Evolutionary conservation across 106 monocot genomes (phyloP).

Genomic region (Allium cepa): DNA sequence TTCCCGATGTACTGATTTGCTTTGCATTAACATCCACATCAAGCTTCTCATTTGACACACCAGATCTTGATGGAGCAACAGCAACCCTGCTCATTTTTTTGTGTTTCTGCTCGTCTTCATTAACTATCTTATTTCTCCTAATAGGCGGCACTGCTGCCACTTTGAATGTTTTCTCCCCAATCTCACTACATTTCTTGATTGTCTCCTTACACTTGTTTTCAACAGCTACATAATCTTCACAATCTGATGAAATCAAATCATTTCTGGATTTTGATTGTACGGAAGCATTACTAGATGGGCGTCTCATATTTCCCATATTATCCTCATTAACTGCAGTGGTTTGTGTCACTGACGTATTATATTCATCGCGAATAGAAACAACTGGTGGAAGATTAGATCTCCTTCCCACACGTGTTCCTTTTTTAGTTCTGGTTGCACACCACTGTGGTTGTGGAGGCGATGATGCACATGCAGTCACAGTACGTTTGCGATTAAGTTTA

Average conservation of each 20-base stretch:
- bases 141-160: slow-evolving; percentile 15
- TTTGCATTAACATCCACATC: slow-evolving; percentile 29
- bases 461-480: slow-evolving; percentile 16
- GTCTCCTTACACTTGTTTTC: slow-evolving; percentile 42
- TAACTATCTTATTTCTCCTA: slow-evolving; percentile 41
- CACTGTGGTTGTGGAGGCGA: slow-evolving; percentile 34
- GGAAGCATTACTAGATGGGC: slow-evolving; percentile 17
- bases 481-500: slow-evolving; percentile 34
- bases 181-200: slow-evolving; percentile 32
- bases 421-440: slow-evolving; percentile 50
- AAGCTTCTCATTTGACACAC: slow-evolving; percentile 26
- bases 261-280: slow-evolving; percentile 16
- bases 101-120: slow-evolving; percentile 23
- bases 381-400: slow-evolving; percentile 50
- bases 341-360: slow-evolving; percentile 19
- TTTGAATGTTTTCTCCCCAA: slow-evolving; percentile 27
- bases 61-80: slow-evolving; percentile 21
- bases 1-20: slow-evolving; percentile 35
- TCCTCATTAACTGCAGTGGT: slow-evolving; percentile 16
- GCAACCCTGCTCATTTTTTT: slow-evolving; percentile 19
- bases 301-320: slow-evolving; percentile 9
- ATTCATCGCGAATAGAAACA: slow-evolving; percentile 29
- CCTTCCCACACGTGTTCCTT: slow-evolving; percentile 44
- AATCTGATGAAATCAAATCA: slow-evolving; percentile 16
- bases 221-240: slow-evolving; percentile 40